Evolutionary conservation across 768 basidiomycete species (phyloP), one percentile per base, ranked within the genome.

Genomic region (Termitomyces sp.): DNA sequence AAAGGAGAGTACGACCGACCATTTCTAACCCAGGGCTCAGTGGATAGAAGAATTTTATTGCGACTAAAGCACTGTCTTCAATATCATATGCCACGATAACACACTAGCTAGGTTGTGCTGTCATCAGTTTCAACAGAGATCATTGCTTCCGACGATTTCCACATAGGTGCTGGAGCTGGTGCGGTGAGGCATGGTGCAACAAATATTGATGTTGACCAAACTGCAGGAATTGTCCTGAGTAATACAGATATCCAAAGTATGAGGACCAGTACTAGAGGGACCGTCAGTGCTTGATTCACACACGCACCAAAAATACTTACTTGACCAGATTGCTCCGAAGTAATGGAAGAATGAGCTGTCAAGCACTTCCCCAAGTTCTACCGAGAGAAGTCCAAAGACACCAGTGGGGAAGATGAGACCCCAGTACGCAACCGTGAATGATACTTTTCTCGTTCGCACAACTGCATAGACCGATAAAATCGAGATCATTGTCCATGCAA

Each of bases 331-430:
- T 0, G 81, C 74, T 35, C 82, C 83, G 49, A 82, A 76, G 26
- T 71, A 77, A 40, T 74, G 70, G 66, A 83, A 81, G 64, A 79
- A 77, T 1, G 64, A 63, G 48, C 77, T 79, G 32, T 81, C 66
- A n/a, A 84, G 66, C 17, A 79, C 74, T 24, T 51, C 63, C 1
- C 77, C 79, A 3, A 85, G 66, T 59, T 81, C 73, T 15, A 82
- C 73, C 0, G 77, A 77, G 24, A 80, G 69, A 14, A 82, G 57
- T 10, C 77, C 73, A 60, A 76, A 81, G 4, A 79, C 79, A 5
- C 73, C 81, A 63, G 77, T 80, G 22, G 81, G 81, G 71, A 83
- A 83, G 58, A 82, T 69, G 17, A 77, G 68, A 5, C 80, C 82
- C 81, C 81, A 83, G 62, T 77, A 81, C 0, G 71, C 70, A 55